Conservation (phyloP, 352 stramenopile genomes). For the Globisporangium spiculum region DNA sequence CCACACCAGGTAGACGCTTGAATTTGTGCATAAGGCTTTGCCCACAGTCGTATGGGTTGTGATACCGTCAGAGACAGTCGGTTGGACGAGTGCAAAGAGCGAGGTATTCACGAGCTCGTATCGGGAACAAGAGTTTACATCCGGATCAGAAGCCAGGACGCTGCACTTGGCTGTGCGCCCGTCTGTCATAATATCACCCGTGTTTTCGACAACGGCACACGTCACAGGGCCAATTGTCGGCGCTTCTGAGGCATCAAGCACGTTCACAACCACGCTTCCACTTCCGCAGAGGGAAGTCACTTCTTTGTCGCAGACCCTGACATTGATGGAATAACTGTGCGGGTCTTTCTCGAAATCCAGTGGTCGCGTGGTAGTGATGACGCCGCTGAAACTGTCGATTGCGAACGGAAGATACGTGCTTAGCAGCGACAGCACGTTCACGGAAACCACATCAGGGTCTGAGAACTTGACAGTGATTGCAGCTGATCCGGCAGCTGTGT, state of each 20-base stretch:
- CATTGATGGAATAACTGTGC: slow-evolving; percentile 28
- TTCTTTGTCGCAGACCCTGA: slow-evolving; percentile 44
- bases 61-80: neutral
- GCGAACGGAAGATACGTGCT: slow-evolving; percentile 15
- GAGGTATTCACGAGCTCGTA: slow-evolving; percentile 32
- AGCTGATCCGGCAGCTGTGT: slow-evolving; percentile 23
- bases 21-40: slow-evolving; percentile 5
- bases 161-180: slow-evolving; percentile 24
- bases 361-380: slow-evolving; percentile 31
- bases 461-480: slow-evolving; percentile 28
- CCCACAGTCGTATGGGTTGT: neutral
- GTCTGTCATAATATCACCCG: slow-evolving; percentile 21
- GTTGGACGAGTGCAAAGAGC: slow-evolving; percentile 6
- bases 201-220: slow-evolving; percentile 51
- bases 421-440: slow-evolving; percentile 16
- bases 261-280: slow-evolving; percentile 27
- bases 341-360: slow-evolving; percentile 50
- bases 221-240: slow-evolving; percentile 27
- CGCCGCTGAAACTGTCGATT: slow-evolving; percentile 12
- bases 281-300: slow-evolving; percentile 33
- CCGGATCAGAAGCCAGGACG: slow-evolving; percentile 38
- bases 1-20: slow-evolving; percentile 5
- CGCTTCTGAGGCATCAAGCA: slow-evolving; percentile 35
- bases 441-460: slow-evolving; percentile 34
- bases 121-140: slow-evolving; percentile 39